These are phyloP conservation scores for Curvularia lunata DNA, from an alignment of 2,329 filamentous ascomycete genomes.

Conservation along the genomic window DNA sequence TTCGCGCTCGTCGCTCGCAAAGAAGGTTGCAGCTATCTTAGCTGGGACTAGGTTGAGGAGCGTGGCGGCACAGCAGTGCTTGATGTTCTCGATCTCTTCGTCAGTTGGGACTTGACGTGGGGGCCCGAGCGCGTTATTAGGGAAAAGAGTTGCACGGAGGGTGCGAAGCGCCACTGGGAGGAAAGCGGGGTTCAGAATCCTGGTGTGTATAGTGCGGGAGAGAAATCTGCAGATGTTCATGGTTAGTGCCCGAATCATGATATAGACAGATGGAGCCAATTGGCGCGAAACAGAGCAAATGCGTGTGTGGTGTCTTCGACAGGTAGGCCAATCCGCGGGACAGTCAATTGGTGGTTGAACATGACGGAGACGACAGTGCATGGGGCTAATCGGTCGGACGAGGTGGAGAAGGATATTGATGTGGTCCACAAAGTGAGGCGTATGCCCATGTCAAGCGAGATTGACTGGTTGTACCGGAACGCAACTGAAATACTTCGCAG, in stretches of 20 bases:
- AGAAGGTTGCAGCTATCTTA: slow-evolving; percentile 47
- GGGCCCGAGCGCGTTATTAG: slow-evolving; percentile 77
- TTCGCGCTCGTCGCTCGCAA: slow-evolving; percentile 50
- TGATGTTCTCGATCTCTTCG: slow-evolving; percentile 67
- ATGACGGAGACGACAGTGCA: slow-evolving; percentile 12
- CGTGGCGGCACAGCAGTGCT: slow-evolving; percentile 69
- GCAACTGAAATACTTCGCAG: slow-evolving; percentile 11
- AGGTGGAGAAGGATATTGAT: slow-evolving; percentile 14
- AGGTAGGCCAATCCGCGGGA: slow-evolving; percentile 25
- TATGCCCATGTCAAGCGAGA: slow-evolving; percentile 19
- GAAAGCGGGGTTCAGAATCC: slow-evolving; percentile 52
- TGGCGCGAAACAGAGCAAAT: slow-evolving; percentile 32
- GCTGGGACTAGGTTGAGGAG: slow-evolving; percentile 57
- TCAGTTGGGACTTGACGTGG: slow-evolving; percentile 65
- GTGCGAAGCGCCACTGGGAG: slow-evolving; percentile 64
- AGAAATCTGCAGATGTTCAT: slow-evolving; percentile 50
- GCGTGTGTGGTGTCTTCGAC: slow-evolving; percentile 17
- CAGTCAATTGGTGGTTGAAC: slow-evolving; percentile 33
- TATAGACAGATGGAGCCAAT: slow-evolving; percentile 23
- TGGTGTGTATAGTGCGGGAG: slow-evolving; percentile 53
- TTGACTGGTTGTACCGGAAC: slow-evolving; percentile 14
- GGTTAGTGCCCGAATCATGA: slow-evolving; percentile 34
- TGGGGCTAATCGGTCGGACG: slow-evolving; percentile 8
- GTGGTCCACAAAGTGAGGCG: slow-evolving; percentile 31
- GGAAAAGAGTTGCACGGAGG: slow-evolving; percentile 81